Conservation (phyloP, 768 basidiomycete genomes). For the Bullera alba region DNA sequence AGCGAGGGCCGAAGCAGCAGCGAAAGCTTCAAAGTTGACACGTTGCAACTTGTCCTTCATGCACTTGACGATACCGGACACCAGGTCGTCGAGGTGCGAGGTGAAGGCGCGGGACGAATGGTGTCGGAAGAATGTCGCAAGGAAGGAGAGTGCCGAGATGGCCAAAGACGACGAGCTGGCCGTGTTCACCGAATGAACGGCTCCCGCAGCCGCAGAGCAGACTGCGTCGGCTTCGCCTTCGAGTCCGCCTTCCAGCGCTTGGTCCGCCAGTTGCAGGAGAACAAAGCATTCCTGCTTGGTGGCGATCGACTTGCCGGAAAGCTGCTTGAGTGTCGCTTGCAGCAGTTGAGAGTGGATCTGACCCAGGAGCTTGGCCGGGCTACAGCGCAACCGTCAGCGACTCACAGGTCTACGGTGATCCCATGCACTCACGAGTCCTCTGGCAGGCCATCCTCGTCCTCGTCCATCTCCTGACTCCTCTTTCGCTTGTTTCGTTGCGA, state of each 20-base stretch:
- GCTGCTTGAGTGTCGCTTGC: constrained; percentile 75
- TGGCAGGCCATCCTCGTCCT: constrained; percentile 40
- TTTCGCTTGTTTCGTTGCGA: constrained; percentile 47
- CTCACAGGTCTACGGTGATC: no score
- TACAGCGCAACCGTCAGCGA: no score
- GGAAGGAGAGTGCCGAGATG: constrained; percentile 75
- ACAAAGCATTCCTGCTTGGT: constrained; percentile 81
- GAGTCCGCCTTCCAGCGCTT: constrained; percentile 75
- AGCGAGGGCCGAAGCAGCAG: constrained; percentile 74
- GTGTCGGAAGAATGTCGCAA: constrained; percentile 71
- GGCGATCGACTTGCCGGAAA: constrained; percentile 70
- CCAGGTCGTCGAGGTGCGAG: constrained; percentile 59
- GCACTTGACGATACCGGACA: constrained; percentile 66
- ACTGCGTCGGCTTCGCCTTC: constrained; percentile 62
- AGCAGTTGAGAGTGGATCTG: constrained; percentile 69
- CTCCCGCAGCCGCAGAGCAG: constrained; percentile 46
- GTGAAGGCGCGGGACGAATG: constrained; percentile 59
- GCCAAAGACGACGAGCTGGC: constrained; percentile 77
- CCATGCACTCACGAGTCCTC: constrained; percentile 35
- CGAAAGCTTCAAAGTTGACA: constrained; percentile 79
- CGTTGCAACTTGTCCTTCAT: constrained; percentile 79
- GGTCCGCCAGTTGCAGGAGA: constrained; percentile 66
- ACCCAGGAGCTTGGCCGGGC: constrained; percentile 10
- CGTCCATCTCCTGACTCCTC: constrained; percentile 50
- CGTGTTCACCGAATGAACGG: constrained; percentile 26